phyloP scores from a whole-genome alignment of 108 stramenopile genomes.

The Skeletonema tropicum region DNA sequence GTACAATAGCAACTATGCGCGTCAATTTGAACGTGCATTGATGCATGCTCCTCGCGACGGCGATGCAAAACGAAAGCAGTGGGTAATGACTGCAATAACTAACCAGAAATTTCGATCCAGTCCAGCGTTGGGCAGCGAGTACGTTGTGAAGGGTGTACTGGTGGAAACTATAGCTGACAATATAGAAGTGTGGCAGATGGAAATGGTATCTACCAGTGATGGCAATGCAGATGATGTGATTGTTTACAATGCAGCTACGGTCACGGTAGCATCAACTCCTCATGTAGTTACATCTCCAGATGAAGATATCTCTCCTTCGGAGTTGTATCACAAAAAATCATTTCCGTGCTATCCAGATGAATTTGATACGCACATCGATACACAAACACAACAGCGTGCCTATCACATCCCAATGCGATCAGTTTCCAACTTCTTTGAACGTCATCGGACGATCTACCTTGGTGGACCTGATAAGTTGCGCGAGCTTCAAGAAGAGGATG shows the following conservation, averaged over 20 bases:
- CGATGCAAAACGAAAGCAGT: conserved; percentile 25
- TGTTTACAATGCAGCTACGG: conserved; percentile 55
- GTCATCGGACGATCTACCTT: conserved; percentile 55
- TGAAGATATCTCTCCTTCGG: not conserved
- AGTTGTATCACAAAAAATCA: not conserved
- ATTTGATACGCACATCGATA: conserved; percentile 50
- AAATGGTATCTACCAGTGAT: conserved; percentile 37
- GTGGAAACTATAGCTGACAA: not conserved
- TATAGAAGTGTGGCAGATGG: conserved; percentile 60
- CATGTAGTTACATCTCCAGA: not conserved
- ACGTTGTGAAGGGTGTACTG: conserved; percentile 53
- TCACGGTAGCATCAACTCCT: conserved; percentile 32
- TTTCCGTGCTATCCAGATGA: conserved; percentile 67
- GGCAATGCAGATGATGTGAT: conserved; percentile 20
- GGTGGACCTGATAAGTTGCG: conserved; percentile 71
- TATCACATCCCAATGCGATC: conserved; percentile 59
- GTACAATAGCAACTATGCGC: conserved; percentile 76
- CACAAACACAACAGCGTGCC: not conserved
- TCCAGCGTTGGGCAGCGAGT: conserved; percentile 60
- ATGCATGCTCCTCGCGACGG: conserved; percentile 10
- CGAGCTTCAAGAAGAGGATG: conserved; percentile 55
- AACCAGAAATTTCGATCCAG: conserved; percentile 67
- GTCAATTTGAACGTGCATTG: conserved; percentile 72
- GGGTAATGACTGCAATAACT: conserved; percentile 55
- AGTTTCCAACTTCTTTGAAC: conserved; percentile 75